Evolutionary conservation across 257 asterid species (phyloP).

Genomic region (Plantago major): DNA sequence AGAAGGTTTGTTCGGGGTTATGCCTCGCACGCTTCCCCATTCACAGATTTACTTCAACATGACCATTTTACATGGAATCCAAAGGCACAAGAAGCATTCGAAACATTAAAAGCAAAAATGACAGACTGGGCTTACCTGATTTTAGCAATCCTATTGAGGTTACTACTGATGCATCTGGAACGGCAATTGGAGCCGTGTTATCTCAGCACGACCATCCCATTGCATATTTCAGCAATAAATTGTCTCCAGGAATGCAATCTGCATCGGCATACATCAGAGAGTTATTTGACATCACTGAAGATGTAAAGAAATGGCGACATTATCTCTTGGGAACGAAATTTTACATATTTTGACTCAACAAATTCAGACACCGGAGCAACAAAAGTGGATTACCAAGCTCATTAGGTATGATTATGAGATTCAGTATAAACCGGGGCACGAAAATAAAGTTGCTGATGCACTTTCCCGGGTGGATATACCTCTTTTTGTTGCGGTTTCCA

Average conservation of each 20-base stretch:
- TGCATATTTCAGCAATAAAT: background rate
- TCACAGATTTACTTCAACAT: background rate
- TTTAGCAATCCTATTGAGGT: background rate
- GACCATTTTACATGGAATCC: background rate
- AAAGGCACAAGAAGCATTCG: background rate
- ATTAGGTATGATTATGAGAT: background rate
- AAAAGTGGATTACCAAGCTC: background rate
- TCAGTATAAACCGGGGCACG: background rate
- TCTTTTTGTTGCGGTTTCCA: too few relatives aligned
- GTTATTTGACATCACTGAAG: background rate
- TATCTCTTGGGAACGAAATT: background rate
- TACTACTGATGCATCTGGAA: background rate
- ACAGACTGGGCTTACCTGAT: background rate
- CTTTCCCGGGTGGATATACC: background rate
- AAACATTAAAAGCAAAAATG: background rate
- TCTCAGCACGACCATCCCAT: background rate
- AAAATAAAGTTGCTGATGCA: background rate
- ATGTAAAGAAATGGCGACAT: background rate
- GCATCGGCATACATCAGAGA: background rate
- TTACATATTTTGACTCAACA: background rate
- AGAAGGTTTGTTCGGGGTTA: conserved; percentile 2
- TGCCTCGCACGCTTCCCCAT: background rate
- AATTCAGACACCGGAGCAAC: background rate
- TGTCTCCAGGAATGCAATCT: background rate
- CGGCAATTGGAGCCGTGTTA: background rate